Evolutionary conservation across 1,284 basidiomycete genomes (phyloP).

Genomic region (Cystobasidium pallidum): DNA sequence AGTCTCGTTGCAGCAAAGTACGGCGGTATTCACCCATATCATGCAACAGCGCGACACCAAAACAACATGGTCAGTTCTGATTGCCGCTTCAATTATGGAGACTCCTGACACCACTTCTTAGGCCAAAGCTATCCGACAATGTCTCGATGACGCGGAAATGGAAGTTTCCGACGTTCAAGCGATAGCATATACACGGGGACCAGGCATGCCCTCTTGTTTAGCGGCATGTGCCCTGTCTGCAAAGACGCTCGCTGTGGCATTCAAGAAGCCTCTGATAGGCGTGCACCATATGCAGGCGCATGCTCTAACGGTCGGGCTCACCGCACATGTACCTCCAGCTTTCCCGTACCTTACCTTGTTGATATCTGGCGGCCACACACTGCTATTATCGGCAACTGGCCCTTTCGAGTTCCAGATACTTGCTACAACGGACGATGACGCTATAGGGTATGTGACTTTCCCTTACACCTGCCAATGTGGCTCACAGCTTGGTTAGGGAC

Average conservation of each 20-base stretch:
- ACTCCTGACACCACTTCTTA: constrained; percentile 54
- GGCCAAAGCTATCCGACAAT: constrained; percentile 73
- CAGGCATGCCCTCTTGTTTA: constrained; percentile 81
- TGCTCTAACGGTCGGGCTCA: constrained; percentile 80
- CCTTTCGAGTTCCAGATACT: constrained; percentile 68
- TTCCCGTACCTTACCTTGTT: constrained; percentile 88
- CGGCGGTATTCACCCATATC: constrained; percentile 81
- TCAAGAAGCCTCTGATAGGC: constrained; percentile 77
- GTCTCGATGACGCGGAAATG: constrained; percentile 68
- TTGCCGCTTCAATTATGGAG: neutral
- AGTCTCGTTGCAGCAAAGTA: constrained; percentile 64
- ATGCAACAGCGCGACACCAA: constrained; percentile 69
- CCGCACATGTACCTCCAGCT: constrained; percentile 62
- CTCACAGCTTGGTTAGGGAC: constrained; percentile 3
- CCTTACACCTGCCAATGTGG: neutral
- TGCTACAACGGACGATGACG: constrained; percentile 74
- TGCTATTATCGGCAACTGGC: constrained; percentile 73
- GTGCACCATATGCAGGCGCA: constrained; percentile 73
- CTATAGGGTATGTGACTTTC: constrained; percentile 63
- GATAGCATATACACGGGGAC: constrained; percentile 87
- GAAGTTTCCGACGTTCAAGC: constrained; percentile 71
- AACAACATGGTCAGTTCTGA: constrained; percentile 67
- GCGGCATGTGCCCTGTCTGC: constrained; percentile 76
- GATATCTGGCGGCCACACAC: constrained; percentile 87
- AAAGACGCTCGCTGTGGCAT: constrained; percentile 74